Percentiles rank a stretch among this genome's conserved stretches.
Conservation (phyloP, 345 rosid species). For the Eucalyptus erythrocorys region DNA sequence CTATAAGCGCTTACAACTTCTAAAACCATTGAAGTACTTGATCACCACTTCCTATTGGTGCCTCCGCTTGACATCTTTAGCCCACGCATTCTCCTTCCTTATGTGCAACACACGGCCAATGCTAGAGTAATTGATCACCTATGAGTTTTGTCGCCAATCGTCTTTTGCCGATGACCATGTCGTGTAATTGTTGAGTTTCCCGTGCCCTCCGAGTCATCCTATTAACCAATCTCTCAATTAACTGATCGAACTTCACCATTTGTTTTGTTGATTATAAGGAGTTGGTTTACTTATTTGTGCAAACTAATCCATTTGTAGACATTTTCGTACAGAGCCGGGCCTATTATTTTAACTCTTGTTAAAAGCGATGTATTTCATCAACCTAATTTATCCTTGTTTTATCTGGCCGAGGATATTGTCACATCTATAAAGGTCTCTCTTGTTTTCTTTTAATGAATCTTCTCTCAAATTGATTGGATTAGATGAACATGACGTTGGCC, state of each 20-base stretch:
- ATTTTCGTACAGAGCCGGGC: accelerated
- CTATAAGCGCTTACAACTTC: not conserved
- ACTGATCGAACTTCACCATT: not conserved
- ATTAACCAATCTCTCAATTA: not conserved
- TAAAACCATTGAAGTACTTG: not conserved
- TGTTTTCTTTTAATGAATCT: too few species aligned
- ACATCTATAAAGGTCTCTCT: not conserved
- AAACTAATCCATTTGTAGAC: accelerated
- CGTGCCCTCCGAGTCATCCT: not conserved
- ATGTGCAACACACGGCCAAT: not conserved
- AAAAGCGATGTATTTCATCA: accelerated
- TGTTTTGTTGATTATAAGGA: not conserved
- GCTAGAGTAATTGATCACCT: not conserved
- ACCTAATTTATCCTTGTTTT: too few species aligned
- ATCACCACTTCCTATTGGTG: not conserved
- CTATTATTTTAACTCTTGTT: too few species aligned
- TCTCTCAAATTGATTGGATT: not conserved
- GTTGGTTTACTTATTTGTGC: not conserved
- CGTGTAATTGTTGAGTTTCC: not conserved
- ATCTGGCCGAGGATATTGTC: too few species aligned
- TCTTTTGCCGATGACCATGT: not conserved
- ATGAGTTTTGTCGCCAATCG: not conserved
- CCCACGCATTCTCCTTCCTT: too few species aligned
- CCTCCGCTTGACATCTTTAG: not conserved
- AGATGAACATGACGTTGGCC: not conserved